Conservation (phyloP, 768 basidiomycete genomes). For the Chalciporus pseudorubinellus region DNA sequence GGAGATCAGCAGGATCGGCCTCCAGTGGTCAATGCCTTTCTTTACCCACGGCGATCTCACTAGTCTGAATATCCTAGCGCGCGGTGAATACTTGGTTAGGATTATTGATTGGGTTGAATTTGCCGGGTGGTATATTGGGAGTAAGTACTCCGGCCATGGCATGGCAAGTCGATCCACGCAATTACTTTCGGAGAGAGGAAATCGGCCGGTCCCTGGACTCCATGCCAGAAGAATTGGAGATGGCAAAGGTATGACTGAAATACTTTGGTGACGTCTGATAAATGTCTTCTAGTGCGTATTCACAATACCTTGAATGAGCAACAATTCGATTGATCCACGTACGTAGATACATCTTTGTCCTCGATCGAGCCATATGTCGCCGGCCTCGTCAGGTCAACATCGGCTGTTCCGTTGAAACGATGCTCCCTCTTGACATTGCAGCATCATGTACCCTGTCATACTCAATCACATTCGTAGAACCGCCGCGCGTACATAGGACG, state of each 20-base stretch:
- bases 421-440: background rate
- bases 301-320: too few relatives aligned
- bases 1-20: background rate
- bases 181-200: background rate
- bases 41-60: background rate
- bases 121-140: conserved; percentile 2
- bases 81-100: background rate
- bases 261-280: background rate
- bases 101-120: conserved; percentile 4
- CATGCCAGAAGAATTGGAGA: background rate
- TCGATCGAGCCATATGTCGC: background rate
- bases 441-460: too few relatives aligned
- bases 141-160: background rate
- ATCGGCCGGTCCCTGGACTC: background rate
- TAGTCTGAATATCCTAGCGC: background rate
- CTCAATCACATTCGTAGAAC: background rate
- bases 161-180: conserved; percentile 2
- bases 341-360: background rate
- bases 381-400: background rate
- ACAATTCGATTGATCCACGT: too few relatives aligned
- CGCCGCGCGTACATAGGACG: background rate
- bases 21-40: background rate
- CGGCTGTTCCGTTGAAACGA: background rate
- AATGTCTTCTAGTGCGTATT: too few relatives aligned
- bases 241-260: background rate